Conservation (phyloP, 768 basidiomycete genomes). For the Tylopilus subfusipes region DNA sequence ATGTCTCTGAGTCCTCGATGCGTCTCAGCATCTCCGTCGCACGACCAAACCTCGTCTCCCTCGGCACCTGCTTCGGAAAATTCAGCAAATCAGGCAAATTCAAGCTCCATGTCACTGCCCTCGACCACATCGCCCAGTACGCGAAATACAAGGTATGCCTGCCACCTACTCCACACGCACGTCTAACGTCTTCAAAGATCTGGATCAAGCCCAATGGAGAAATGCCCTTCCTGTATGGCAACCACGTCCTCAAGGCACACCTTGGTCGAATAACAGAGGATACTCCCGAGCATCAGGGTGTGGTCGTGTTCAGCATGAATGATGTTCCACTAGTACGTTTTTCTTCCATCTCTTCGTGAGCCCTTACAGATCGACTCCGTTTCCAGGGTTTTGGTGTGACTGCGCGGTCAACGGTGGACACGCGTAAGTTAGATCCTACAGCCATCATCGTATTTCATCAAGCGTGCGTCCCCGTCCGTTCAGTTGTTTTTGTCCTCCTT, state of each 20-base stretch:
- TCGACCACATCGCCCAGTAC: constrained; percentile 93
- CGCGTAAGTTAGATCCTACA: constrained; percentile 94
- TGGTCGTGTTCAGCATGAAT: constrained; percentile 93
- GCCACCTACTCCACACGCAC: not conserved
- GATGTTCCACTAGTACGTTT: constrained; percentile 81
- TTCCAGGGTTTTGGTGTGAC: constrained; percentile 95
- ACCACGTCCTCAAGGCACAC: constrained; percentile 97
- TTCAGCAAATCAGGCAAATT: constrained; percentile 98
- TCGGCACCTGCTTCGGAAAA: constrained; percentile 97
- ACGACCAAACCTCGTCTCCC: constrained; percentile 83
- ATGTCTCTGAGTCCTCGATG: constrained; percentile 94
- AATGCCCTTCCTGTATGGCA: constrained; percentile 99
- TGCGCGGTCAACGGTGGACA: constrained; percentile 91
- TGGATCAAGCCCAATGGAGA: constrained; percentile 99
- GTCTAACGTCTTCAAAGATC: constrained; percentile 47
- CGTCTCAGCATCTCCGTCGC: constrained; percentile 89
- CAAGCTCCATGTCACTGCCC: constrained; percentile 90
- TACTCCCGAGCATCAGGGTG: constrained; percentile 97
- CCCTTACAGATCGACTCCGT: constrained; percentile 5
- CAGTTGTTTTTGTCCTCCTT: not conserved
- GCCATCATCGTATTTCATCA: constrained; percentile 98
- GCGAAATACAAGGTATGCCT: constrained; percentile 89
- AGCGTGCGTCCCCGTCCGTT: constrained; percentile 49
- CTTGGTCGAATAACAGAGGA: constrained; percentile 99
- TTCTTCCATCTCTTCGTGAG: not conserved